Percentiles rank a stretch among this genome's conserved stretches.
phyloP scores from a whole-genome alignment of 139 green algal genomes.

The Chlamydomonas incerta region DNA sequence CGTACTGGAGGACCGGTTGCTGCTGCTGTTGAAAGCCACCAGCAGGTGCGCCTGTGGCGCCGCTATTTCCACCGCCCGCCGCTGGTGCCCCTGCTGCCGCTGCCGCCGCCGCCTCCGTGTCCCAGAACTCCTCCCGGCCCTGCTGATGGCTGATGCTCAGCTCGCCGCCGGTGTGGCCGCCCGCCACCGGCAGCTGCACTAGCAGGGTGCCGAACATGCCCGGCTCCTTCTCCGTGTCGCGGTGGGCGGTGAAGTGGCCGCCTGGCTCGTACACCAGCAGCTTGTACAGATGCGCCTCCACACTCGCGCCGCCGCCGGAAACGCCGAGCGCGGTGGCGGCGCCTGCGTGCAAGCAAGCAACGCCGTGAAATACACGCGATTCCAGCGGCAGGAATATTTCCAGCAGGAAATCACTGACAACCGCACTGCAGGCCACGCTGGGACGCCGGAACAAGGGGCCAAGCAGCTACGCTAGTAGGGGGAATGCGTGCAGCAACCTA shows the following conservation, averaged over 20 bases:
- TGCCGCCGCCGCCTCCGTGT: neutral
- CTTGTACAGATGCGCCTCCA: neutral
- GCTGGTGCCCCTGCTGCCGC: neutral
- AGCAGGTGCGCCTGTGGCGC: too few species aligned
- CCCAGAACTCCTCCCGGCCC: neutral
- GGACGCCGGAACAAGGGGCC: too few species aligned
- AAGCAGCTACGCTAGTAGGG: neutral
- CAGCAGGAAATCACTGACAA: too few species aligned
- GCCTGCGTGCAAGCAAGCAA: neutral
- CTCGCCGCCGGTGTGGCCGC: neutral
- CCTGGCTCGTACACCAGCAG: neutral
- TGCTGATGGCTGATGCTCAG: neutral
- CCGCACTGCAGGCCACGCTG: too few species aligned
- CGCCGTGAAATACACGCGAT: too few species aligned
- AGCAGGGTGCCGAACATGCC: constrained; percentile 6
- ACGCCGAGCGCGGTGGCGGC: neutral
- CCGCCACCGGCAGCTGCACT: neutral
- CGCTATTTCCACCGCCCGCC: too few species aligned
- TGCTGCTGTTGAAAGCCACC: too few species aligned
- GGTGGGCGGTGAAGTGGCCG: constrained; percentile 36
- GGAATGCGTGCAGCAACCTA: too few species aligned
- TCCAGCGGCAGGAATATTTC: too few species aligned
- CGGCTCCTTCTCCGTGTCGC: constrained; percentile 32
- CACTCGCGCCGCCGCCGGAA: too few species aligned
- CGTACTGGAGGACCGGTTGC: neutral